A percentile compares a stretch with the other conserved stretches of the same genome.
These are phyloP conservation scores for Termitomyces sp. DNA, from an alignment of 768 basidiomycete species.

Conservation along the genomic window DNA sequence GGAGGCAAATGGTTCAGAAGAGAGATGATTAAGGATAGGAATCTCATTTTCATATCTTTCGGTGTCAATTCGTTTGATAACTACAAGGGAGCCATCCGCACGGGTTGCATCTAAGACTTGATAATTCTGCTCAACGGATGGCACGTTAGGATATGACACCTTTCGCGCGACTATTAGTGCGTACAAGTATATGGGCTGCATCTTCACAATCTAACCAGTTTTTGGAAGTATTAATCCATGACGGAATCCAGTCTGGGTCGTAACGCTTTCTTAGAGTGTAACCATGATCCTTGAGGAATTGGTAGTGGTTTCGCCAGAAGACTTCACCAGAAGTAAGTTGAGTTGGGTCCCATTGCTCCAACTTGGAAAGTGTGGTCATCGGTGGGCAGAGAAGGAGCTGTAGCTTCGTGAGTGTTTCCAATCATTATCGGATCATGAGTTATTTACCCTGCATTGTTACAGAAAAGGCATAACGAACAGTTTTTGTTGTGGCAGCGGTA, in stretches of 20 bases:
- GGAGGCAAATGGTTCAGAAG: no score
- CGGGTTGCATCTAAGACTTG: slow-evolving; percentile 25
- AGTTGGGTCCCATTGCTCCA: background rate
- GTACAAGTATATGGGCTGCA: background rate
- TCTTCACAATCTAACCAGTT: background rate
- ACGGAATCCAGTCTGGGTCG: slow-evolving; percentile 1
- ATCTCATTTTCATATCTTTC: slow-evolving; percentile 21
- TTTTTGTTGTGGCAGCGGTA: no score
- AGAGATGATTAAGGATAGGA: slow-evolving; percentile 21
- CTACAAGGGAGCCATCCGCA: slow-evolving; percentile 23
- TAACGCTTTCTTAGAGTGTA: slow-evolving; percentile 1
- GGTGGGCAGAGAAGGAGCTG: background rate
- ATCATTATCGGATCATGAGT: background rate
- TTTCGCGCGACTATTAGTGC: background rate
- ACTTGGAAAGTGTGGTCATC: background rate
- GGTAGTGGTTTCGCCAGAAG: background rate
- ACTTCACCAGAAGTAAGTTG: background rate
- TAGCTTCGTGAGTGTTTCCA: background rate
- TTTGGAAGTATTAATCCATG: background rate
- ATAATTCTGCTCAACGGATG: background rate
- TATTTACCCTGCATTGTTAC: background rate
- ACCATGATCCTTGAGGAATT: slow-evolving; percentile 6
- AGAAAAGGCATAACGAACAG: background rate
- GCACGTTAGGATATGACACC: background rate
- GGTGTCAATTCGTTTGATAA: slow-evolving; percentile 20